Percentiles rank a stretch among this genome's conserved stretches.
Conservation (phyloP, 116 monocot genomes). For the Papilionanthe hybrid region DNA sequence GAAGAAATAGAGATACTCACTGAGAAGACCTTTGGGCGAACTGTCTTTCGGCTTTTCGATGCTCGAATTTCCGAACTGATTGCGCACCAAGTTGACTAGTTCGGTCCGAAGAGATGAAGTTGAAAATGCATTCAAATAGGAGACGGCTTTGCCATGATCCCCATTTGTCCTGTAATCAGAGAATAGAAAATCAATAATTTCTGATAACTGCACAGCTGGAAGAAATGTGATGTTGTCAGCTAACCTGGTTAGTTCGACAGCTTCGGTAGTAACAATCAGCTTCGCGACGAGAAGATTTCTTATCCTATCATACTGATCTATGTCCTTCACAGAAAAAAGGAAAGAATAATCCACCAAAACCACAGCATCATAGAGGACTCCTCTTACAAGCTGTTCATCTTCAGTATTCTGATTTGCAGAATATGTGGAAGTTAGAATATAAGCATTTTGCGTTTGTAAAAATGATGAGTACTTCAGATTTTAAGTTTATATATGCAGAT, state of each 20-base stretch:
- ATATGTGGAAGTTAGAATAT: slow-evolving; percentile 6
- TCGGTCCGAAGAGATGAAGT: slow-evolving; percentile 44
- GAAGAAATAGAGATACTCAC: slow-evolving; percentile 33
- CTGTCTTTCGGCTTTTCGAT: slow-evolving; percentile 31
- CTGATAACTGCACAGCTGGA: background rate
- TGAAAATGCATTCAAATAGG: slow-evolving; percentile 68
- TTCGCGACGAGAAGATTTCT: slow-evolving; percentile 36
- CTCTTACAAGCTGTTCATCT: slow-evolving; percentile 50
- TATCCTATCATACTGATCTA: slow-evolving; percentile 34
- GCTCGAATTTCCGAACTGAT: slow-evolving; percentile 25
- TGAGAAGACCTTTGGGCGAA: slow-evolving; percentile 72
- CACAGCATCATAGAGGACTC: slow-evolving; percentile 71
- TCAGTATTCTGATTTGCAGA: slow-evolving; percentile 32
- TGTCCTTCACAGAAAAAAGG: slow-evolving; percentile 28
- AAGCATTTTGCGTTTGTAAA: background rate
- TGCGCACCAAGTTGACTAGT: slow-evolving; percentile 49
- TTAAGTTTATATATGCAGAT: background rate
- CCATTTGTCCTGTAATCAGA: slow-evolving; percentile 42
- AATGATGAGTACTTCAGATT: background rate
- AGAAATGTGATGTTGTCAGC: background rate
- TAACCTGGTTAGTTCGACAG: slow-evolving; percentile 55
- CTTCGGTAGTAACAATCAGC: slow-evolving; percentile 62
- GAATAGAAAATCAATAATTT: slow-evolving; percentile 8
- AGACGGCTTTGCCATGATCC: slow-evolving; percentile 54
- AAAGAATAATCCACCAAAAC: slow-evolving; percentile 78